A percentile compares a stretch with the other conserved stretches of the same genome.
Evolutionary conservation across 768 basidiomycete genomes (phyloP).

Genomic region (Tulasnella sp.): DNA sequence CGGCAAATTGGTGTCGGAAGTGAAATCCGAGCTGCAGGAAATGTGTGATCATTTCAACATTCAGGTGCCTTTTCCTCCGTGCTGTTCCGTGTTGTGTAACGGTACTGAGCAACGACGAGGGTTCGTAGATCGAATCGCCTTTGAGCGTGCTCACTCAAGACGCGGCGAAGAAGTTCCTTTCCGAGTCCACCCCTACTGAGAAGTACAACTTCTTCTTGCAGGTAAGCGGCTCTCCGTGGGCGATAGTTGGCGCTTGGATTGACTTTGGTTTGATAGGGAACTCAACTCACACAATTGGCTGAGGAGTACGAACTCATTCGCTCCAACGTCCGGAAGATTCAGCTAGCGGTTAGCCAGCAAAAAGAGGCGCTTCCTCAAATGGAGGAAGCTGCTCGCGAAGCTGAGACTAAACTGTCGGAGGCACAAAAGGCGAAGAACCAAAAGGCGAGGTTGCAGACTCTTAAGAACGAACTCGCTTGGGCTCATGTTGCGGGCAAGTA

Average conservation of each 20-base stretch:
- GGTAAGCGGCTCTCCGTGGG: conserved; percentile 32
- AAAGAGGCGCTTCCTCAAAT: conserved; percentile 71
- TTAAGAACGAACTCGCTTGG: conserved; percentile 82
- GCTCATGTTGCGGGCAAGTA: conserved; percentile 66
- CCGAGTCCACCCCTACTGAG: conserved; percentile 63
- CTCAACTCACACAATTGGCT: conserved; percentile 76
- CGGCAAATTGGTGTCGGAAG: conserved; percentile 54
- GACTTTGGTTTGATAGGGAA: conserved; percentile 41
- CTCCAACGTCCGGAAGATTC: conserved; percentile 58
- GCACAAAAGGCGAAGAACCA: conserved; percentile 65
- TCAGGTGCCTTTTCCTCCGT: conserved; percentile 34
- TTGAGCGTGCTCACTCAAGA: conserved; percentile 91
- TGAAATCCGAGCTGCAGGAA: conserved; percentile 71
- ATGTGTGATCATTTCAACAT: conserved; percentile 96
- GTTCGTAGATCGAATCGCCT: conserved; percentile 67
- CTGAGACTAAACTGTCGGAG: conserved; percentile 50
- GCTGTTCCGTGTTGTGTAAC: not conserved
- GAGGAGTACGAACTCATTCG: conserved; percentile 75
- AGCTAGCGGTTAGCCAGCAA: conserved; percentile 56
- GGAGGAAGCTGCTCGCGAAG: conserved; percentile 43
- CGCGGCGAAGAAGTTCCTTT: conserved; percentile 70
- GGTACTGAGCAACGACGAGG: not conserved
- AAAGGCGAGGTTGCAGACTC: conserved; percentile 50
- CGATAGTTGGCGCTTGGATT: not conserved
- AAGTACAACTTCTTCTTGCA: conserved; percentile 54